These are phyloP conservation scores for Pestalotiopsis sp. DNA, from an alignment of 2,329 filamentous ascomycete species.

Conservation along the genomic window DNA sequence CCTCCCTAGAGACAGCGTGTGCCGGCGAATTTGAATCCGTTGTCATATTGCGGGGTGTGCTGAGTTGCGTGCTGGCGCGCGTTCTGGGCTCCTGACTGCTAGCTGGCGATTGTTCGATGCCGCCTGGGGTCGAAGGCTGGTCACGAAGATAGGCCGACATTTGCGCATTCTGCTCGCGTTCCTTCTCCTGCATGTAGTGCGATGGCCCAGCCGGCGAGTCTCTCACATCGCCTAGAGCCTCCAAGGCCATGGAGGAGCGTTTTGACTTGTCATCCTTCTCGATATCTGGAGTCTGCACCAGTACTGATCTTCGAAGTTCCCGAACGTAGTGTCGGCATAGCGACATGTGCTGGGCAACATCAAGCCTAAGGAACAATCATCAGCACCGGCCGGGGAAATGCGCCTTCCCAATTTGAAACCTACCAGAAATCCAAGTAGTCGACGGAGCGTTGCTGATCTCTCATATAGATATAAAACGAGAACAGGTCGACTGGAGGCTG, in stretches of 20 bases:
- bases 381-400: neutral
- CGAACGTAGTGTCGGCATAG: slow-evolving; percentile 96
- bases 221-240: slow-evolving; percentile 69
- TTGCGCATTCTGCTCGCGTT: slow-evolving; percentile 81
- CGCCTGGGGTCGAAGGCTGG: slow-evolving; percentile 50
- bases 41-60: slow-evolving; percentile 62
- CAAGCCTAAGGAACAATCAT: slow-evolving; percentile 68
- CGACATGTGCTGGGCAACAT: slow-evolving; percentile 99
- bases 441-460: slow-evolving; percentile 95
- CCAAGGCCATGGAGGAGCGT: slow-evolving; percentile 80
- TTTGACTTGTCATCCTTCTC: slow-evolving; percentile 76
- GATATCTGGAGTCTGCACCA: slow-evolving; percentile 89
- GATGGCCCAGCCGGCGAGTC: slow-evolving; percentile 61
- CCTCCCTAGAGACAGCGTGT: slow-evolving; percentile 82
- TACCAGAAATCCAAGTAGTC: slow-evolving; percentile 99
- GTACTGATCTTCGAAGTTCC: slow-evolving; percentile 88
- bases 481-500: slow-evolving; percentile 94
- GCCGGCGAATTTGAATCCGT: slow-evolving; percentile 82
- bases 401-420: slow-evolving; percentile 11
- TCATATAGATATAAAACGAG: slow-evolving; percentile 99
- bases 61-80: slow-evolving; percentile 56
- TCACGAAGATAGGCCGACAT: slow-evolving; percentile 88
- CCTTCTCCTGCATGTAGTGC: slow-evolving; percentile 68
- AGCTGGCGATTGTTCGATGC: slow-evolving; percentile 54
- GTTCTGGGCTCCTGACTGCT: slow-evolving; percentile 50